Evolutionary conservation across 2,329 filamentous ascomycete species (phyloP).

Genomic region (Phaeosphaeriaceae sp.): DNA sequence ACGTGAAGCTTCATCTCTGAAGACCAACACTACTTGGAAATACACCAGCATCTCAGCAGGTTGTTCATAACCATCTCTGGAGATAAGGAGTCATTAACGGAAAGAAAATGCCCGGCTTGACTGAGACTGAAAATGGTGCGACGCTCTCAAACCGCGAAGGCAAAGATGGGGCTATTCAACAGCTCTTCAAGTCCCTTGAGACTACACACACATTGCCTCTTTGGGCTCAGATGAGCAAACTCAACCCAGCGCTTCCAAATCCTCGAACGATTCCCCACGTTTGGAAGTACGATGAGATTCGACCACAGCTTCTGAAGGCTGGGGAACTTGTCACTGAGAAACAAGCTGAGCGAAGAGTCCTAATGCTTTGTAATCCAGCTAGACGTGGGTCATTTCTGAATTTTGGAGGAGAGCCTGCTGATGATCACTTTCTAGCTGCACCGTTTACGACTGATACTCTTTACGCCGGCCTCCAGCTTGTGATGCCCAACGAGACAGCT

Average conservation of each 20-base stretch:
- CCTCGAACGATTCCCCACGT: constrained; percentile 51
- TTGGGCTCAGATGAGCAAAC: constrained; percentile 58
- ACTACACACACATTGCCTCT: constrained; percentile 47
- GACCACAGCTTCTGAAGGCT: constrained; percentile 45
- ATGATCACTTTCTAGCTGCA: constrained; percentile 45
- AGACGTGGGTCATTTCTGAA: constrained; percentile 32
- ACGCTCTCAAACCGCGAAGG: too few species aligned
- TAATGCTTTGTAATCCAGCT: constrained; percentile 53
- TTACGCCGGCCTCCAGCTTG: constrained; percentile 64
- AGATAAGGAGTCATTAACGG: too few species aligned
- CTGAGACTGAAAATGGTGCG: too few species aligned
- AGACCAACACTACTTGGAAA: too few species aligned
- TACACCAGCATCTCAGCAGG: too few species aligned
- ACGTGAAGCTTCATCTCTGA: too few species aligned
- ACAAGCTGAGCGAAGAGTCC: constrained; percentile 49
- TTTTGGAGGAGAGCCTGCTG: too few species aligned
- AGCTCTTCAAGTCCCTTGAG: too few species aligned
- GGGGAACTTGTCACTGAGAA: constrained; percentile 47
- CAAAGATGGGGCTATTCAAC: too few species aligned
- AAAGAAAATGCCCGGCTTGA: too few species aligned
- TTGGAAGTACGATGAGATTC: constrained; percentile 13
- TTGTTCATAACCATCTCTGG: too few species aligned
- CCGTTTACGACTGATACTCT: constrained; percentile 66
- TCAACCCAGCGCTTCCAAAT: constrained; percentile 57
- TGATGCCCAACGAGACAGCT: constrained; percentile 63